Conservation (phyloP, 148 eudicot genomes). For the Heliosperma pusillum region DNA sequence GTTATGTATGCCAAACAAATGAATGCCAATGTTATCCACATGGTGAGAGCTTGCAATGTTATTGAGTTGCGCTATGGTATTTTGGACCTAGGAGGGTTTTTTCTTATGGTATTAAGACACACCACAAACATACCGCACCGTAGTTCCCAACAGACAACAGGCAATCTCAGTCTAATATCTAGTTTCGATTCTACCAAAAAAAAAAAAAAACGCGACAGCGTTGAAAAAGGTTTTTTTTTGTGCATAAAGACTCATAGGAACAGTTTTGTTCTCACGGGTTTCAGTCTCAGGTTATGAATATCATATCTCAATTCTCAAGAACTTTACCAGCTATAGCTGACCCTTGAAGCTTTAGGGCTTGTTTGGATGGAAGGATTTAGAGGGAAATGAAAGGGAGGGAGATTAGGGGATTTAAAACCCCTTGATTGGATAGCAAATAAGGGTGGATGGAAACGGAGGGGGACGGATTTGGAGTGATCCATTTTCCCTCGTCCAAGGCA, state of each 20-base stretch:
- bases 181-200: neutral
- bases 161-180: neutral
- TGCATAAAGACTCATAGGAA: neutral
- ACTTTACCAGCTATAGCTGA: no score
- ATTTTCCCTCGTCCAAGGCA: no score
- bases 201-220: neutral
- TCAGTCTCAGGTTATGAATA: neutral
- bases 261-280: neutral
- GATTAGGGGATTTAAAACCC: no score
- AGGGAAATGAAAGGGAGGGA: no score
- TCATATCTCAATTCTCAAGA: no score
- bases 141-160: neutral
- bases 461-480: no score
- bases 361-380: no score
- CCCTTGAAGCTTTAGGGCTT: neutral
- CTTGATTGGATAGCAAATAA: no score
- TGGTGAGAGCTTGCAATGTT: neutral
- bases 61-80: neutral
- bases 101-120: neutral
- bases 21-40: neutral
- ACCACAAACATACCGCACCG: no score
- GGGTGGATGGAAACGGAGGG: no score
- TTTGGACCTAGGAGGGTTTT: neutral
- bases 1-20: constrained; percentile 13
- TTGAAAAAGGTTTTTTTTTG: no score